A percentile compares a stretch with the other conserved stretches of the same genome.
Evolutionary conservation across 208 protist species (phyloP).

Genomic region (Leishmania mexicana): DNA sequence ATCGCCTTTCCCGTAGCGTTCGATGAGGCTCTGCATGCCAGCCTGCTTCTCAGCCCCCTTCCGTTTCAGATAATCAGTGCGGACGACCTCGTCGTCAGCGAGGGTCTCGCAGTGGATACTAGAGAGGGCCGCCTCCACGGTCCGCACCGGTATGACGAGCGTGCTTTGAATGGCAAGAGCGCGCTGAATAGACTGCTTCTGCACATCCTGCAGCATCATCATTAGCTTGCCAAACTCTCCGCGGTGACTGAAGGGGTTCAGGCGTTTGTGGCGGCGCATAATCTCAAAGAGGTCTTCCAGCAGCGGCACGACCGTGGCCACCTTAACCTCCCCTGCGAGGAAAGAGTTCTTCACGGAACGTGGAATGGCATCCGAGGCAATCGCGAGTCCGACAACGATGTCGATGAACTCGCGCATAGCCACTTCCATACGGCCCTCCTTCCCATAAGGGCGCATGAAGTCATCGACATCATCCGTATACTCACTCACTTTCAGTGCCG

Average conservation of each 20-base stretch:
- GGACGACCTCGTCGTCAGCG: conserved; percentile 79
- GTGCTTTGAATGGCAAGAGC: conserved; percentile 49
- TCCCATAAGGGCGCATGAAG: conserved; percentile 52
- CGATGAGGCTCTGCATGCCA: conserved; percentile 53
- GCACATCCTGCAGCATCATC: conserved; percentile 95
- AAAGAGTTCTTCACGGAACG: conserved; percentile 62
- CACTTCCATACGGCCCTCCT: conserved; percentile 58
- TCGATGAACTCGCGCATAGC: conserved; percentile 81
- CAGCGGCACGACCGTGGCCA: conserved; percentile 50
- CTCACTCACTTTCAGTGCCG: conserved; percentile 88
- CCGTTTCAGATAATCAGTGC: conserved; percentile 39
- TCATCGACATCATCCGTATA: conserved; percentile 92
- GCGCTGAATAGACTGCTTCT: conserved; percentile 57
- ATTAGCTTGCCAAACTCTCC: conserved; percentile 97
- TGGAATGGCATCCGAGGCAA: conserved; percentile 76
- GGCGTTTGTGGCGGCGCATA: conserved; percentile 96
- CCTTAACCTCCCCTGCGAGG: conserved; percentile 35
- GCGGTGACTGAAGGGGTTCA: conserved; percentile 95
- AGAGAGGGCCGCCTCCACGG: conserved; percentile 79
- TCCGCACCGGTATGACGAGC: conserved; percentile 80
- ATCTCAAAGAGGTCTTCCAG: conserved; percentile 95
- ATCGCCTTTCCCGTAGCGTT: conserved; percentile 53
- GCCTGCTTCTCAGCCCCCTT: conserved; percentile 60
- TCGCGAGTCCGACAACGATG: conserved; percentile 72
- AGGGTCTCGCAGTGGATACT: conserved; percentile 51